Evolutionary conservation across 805 yeast genomes (phyloP).

Genomic region (Pichia californica): DNA sequence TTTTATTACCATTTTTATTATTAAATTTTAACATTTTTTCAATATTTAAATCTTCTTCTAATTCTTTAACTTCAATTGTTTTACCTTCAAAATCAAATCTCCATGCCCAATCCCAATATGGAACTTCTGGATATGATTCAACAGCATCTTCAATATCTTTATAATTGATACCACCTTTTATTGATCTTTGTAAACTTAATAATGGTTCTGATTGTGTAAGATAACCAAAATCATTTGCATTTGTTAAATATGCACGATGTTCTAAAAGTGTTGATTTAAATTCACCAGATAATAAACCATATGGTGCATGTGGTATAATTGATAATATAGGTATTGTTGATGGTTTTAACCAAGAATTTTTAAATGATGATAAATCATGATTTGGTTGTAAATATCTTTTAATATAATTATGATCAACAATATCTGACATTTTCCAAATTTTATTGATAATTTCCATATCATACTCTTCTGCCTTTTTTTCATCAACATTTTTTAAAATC

Average conservation of each 20-base stretch:
- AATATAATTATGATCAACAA: conserved; percentile 13
- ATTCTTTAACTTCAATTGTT: neutral
- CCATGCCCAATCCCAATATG: conserved; percentile 18
- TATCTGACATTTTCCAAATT: conserved; percentile 22
- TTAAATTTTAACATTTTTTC: neutral
- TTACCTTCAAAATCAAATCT: conserved; percentile 8
- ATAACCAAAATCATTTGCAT: conserved; percentile 36
- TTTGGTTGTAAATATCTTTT: neutral
- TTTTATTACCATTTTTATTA: neutral
- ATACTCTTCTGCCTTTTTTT: conserved; percentile 33
- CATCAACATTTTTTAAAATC: conserved; percentile 20
- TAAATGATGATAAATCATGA: conserved; percentile 5
- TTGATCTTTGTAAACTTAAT: conserved; percentile 12
- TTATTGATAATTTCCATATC: conserved; percentile 51
- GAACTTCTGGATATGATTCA: conserved; percentile 7
- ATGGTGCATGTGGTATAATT: conserved; percentile 45
- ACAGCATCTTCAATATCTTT: conserved; percentile 11
- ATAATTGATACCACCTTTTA: neutral
- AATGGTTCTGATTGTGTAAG: conserved; percentile 8
- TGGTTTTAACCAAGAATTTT: neutral
- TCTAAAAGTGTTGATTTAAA: conserved; percentile 26
- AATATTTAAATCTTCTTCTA: neutral
- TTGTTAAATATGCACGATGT: conserved; percentile 38
- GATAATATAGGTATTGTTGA: conserved; percentile 24
- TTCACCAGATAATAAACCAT: conserved; percentile 49